Conservation (phyloP, 108 stramenopile species). For the Pseudonitzschia multiseries region DNA sequence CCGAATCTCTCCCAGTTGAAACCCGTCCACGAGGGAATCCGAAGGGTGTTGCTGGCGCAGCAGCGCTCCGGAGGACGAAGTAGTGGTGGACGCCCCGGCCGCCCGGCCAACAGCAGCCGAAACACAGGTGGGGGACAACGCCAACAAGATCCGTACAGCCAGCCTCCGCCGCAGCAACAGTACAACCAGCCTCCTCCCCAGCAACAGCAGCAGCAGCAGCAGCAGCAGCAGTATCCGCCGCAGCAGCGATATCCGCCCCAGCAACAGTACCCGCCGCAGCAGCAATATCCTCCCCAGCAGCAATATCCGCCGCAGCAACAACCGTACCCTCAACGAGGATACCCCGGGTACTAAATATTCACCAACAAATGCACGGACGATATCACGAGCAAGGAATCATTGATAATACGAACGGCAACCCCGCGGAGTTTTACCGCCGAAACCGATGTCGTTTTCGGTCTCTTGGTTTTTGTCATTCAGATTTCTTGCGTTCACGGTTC, state of each 20-base stretch:
- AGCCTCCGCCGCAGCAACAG: neutral
- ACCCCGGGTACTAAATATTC: neutral
- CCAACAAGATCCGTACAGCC: conserved; percentile 7
- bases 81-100: conserved; percentile 5
- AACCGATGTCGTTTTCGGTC: neutral
- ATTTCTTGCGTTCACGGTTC: neutral
- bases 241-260: conserved; percentile 17
- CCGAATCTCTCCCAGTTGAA: conserved; percentile 80
- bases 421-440: neutral
- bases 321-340: neutral
- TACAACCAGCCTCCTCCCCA: conserved; percentile 1
- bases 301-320: conserved; percentile 6
- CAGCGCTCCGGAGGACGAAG: conserved; percentile 60
- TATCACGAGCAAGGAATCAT: neutral
- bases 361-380: neutral
- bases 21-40: conserved; percentile 85
- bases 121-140: neutral
- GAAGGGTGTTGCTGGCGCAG: conserved; percentile 80
- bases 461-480: neutral
- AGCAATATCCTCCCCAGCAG: conserved; percentile 14
- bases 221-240: conserved; percentile 4
- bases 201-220: neutral
- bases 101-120: neutral
- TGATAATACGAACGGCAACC: neutral
- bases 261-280: conserved; percentile 5